phyloP scores from a whole-genome alignment of 2,329 filamentous ascomycete species.

The Plectosphaerella plurivora region DNA sequence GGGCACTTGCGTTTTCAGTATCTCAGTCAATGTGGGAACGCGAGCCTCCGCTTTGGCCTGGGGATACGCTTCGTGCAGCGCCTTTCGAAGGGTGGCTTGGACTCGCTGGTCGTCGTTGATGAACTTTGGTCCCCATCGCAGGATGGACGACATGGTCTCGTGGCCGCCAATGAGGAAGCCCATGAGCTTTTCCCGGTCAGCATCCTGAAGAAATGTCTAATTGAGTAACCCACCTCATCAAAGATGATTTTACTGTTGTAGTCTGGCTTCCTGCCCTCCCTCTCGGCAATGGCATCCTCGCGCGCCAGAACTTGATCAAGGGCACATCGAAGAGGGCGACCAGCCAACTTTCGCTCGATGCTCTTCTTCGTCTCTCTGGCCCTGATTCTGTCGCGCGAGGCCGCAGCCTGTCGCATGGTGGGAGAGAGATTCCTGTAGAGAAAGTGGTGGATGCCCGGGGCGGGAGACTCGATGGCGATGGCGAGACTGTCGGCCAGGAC shows the following conservation, averaged over 20 bases:
- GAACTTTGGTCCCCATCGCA: conserved; percentile 17
- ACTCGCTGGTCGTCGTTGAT: conserved; percentile 11
- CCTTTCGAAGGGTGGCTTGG: conserved; percentile 20
- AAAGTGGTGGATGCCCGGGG: neutral
- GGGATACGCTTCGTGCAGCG: conserved; percentile 10
- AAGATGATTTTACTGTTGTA: conserved; percentile 22
- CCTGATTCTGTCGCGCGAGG: neutral
- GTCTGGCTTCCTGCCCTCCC: conserved; percentile 19
- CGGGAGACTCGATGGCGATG: neutral
- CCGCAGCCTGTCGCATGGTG: neutral
- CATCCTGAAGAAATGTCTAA: neutral
- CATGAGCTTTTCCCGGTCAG: conserved; percentile 13
- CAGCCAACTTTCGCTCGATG: neutral
- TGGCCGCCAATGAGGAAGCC: conserved; percentile 22
- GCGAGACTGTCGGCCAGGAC: neutral
- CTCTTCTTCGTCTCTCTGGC: conserved; percentile 1
- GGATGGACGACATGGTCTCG: conserved; percentile 17
- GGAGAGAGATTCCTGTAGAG: neutral
- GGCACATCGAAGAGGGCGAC: conserved; percentile 8
- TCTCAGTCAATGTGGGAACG: conserved; percentile 15
- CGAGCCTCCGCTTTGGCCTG: conserved; percentile 13
- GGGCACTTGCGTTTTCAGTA: conserved; percentile 13
- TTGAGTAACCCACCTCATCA: conserved; percentile 22
- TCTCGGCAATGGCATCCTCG: conserved; percentile 23
- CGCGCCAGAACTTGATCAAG: conserved; percentile 27